These are phyloP conservation scores for Actinomortierella ambigua DNA, from an alignment of 371 early-diverging fungal species.

Conservation along the genomic window DNA sequence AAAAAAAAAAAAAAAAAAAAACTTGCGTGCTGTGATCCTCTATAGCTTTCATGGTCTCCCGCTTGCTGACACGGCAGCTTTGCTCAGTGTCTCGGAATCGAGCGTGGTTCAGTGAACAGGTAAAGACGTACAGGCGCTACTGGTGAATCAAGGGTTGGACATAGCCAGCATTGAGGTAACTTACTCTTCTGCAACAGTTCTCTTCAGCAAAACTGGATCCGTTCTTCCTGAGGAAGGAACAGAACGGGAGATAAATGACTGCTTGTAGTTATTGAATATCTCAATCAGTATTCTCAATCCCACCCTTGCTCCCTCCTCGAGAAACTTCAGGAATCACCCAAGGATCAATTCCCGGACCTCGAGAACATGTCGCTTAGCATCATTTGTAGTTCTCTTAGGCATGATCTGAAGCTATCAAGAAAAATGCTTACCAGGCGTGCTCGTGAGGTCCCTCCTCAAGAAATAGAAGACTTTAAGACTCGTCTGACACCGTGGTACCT, in stretches of 20 bases:
- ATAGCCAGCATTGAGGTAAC: too few species aligned
- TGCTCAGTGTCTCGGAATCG: background rate
- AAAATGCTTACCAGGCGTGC: slow-evolving; percentile 9
- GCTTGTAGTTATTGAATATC: background rate
- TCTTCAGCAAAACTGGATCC: too few species aligned
- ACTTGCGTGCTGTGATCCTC: background rate
- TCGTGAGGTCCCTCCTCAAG: slow-evolving; percentile 2
- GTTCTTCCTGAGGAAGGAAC: too few species aligned
- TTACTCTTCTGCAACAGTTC: too few species aligned
- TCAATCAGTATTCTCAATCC: background rate
- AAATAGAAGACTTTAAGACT: slow-evolving; percentile 1
- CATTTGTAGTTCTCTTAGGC: slow-evolving; percentile 10
- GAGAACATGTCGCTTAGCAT: slow-evolving; percentile 3
- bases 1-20: too few species aligned
- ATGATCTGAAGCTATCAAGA: background rate
- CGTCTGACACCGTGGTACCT: slow-evolving; percentile 1
- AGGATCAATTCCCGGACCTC: background rate
- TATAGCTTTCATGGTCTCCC: background rate
- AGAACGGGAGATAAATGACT: background rate
- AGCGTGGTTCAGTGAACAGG: background rate
- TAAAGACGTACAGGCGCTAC: too few species aligned
- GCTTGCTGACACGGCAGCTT: too few species aligned
- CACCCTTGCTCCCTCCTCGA: slow-evolving; percentile 14
- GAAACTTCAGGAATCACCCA: slow-evolving; percentile 5
- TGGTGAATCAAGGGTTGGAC: too few species aligned